phyloP scores from a whole-genome alignment of 176 grass and related monocot species.

The Cocos nucifera region DNA sequence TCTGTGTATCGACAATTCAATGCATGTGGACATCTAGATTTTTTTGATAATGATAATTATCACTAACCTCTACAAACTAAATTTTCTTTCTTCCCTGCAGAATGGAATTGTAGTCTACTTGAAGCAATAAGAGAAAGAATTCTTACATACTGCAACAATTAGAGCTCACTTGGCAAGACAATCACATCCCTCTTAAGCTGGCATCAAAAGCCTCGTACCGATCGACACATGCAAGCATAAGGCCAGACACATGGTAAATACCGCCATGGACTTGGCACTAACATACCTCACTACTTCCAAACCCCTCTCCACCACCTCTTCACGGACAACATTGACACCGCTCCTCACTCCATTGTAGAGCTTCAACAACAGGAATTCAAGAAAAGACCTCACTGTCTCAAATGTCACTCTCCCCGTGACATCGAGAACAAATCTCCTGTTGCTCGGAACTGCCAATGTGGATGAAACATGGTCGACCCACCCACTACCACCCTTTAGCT shows the following conservation, averaged over 20 bases:
- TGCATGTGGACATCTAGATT: too few species aligned
- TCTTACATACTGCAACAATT: too few species aligned
- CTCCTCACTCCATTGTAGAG: constrained; percentile 43
- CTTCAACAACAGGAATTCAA: constrained; percentile 51
- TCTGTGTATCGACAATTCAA: too few species aligned
- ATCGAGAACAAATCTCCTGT: constrained; percentile 73
- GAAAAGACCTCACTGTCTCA: constrained; percentile 59
- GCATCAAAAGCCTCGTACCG: constrained; percentile 47
- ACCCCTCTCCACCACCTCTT: constrained; percentile 47
- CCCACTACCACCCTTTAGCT: neutral
- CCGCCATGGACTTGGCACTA: constrained; percentile 60
- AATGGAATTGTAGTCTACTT: too few species aligned
- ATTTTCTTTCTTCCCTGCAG: too few species aligned
- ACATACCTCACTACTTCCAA: constrained; percentile 46
- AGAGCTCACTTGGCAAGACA: too few species aligned
- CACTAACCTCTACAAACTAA: too few species aligned
- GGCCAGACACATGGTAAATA: constrained; percentile 54
- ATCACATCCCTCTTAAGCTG: constrained; percentile 23
- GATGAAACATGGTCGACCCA: constrained; percentile 43
- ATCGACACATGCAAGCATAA: constrained; percentile 78
- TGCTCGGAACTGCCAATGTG: constrained; percentile 44
- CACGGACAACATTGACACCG: constrained; percentile 25
- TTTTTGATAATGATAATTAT: too few species aligned
- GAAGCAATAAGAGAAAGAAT: too few species aligned
- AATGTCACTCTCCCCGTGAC: constrained; percentile 68